Percentiles rank a stretch among this genome's conserved stretches.
phyloP scores from a whole-genome alignment of 441 rosid genomes.

The Arabidopsis lyrata region DNA sequence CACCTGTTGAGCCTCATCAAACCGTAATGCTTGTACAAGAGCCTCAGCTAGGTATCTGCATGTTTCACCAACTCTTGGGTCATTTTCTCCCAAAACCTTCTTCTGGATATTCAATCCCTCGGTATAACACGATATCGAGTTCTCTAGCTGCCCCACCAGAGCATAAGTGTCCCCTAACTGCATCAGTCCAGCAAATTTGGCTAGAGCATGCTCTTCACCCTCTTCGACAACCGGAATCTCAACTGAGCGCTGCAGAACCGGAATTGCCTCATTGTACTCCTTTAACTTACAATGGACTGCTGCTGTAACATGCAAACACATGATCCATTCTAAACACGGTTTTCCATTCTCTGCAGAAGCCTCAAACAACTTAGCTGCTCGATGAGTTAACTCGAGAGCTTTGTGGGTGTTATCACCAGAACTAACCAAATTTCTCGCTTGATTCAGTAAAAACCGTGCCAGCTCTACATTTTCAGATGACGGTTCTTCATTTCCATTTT shows the following conservation, averaged over 20 bases:
- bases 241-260: constrained; percentile 61
- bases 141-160: constrained; percentile 72
- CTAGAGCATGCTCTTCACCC: constrained; percentile 71
- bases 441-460: constrained; percentile 65
- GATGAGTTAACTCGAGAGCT: constrained; percentile 69
- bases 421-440: constrained; percentile 68
- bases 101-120: constrained; percentile 64
- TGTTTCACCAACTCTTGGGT: constrained; percentile 75
- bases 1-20: constrained; percentile 63
- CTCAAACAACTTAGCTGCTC: constrained; percentile 68
- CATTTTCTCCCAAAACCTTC: constrained; percentile 64
- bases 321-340: constrained; percentile 62
- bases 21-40: constrained; percentile 70
- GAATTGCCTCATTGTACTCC: constrained; percentile 65
- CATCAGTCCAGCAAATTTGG: constrained; percentile 75
- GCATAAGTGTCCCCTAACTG: constrained; percentile 82
- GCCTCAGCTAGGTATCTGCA: constrained; percentile 76
- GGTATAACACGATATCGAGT: constrained; percentile 60
- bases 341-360: constrained; percentile 53
- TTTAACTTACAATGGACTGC: constrained; percentile 67
- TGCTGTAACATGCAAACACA: constrained; percentile 73
- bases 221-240: constrained; percentile 59
- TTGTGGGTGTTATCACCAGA: constrained; percentile 64
- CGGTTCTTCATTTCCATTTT: constrained; percentile 49
- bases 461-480: constrained; percentile 61